Evolutionary conservation across 2,329 filamentous ascomycete species (phyloP).

Genomic region (Botryotinia narcissicola): DNA sequence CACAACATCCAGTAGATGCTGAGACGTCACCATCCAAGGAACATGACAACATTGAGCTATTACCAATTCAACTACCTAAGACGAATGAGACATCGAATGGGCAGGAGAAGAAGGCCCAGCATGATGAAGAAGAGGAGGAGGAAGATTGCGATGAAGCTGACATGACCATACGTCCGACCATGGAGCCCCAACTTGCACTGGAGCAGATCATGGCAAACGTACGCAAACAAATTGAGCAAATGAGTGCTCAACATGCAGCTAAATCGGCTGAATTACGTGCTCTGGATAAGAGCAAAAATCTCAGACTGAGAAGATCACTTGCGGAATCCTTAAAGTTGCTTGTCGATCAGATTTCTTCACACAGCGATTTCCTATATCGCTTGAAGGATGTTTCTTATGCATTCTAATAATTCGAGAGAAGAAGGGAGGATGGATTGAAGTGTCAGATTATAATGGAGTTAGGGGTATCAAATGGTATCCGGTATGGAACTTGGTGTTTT

Average conservation of each 20-base stretch:
- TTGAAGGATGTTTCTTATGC: constrained; percentile 15
- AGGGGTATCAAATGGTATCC: background rate
- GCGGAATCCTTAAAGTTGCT: constrained; percentile 14
- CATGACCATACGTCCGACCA: constrained; percentile 9
- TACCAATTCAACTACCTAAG: background rate
- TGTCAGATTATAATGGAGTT: background rate
- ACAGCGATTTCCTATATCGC: constrained; percentile 14
- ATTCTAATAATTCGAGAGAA: background rate
- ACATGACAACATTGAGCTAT: background rate
- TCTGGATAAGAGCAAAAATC: constrained; percentile 15
- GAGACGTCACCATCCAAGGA: background rate
- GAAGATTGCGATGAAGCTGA: background rate
- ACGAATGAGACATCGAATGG: background rate
- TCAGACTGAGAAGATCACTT: constrained; percentile 11
- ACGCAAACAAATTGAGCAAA: constrained; percentile 8
- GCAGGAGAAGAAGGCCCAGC: background rate
- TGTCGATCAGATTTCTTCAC: constrained; percentile 14
- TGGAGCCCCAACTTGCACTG: constrained; percentile 10
- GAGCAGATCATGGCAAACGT: constrained; percentile 7
- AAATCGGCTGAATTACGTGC: constrained; percentile 5
- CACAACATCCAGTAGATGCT: background rate
- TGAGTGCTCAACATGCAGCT: constrained; percentile 9
- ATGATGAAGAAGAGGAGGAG: background rate
- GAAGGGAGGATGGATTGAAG: background rate
- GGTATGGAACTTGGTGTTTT: background rate